phyloP scores from a whole-genome alignment of 2,329 filamentous ascomycete genomes.

The Nemania diffusa region DNA sequence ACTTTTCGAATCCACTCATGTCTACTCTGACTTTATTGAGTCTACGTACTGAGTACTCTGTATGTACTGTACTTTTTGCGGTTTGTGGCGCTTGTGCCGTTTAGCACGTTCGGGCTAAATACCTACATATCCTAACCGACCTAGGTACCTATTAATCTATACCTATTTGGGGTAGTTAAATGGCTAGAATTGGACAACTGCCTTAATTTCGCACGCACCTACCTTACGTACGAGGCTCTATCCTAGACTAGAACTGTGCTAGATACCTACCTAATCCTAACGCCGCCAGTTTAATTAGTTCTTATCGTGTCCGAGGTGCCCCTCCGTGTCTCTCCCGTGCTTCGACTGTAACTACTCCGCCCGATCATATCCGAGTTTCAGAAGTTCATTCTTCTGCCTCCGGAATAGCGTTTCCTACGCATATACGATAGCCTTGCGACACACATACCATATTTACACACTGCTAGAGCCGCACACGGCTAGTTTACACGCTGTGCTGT shows the following conservation, averaged over 20 bases:
- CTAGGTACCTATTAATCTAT: constrained; percentile 20
- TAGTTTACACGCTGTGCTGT: constrained; percentile 3
- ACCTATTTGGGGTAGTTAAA: constrained; percentile 24
- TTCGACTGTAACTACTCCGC: constrained; percentile 6
- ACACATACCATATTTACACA: not conserved
- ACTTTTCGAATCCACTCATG: constrained; percentile 6
- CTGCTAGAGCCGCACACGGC: constrained; percentile 2
- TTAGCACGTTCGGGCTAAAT: not conserved
- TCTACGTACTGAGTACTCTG: too few relatives aligned
- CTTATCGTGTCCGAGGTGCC: not conserved
- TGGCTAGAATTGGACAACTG: constrained; percentile 17
- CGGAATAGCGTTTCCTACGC: not conserved
- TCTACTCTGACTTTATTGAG: too few relatives aligned
- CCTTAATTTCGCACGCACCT: constrained; percentile 6
- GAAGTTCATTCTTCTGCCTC: constrained; percentile 13
- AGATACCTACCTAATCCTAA: not conserved
- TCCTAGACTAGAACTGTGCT: not conserved
- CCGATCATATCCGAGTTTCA: constrained; percentile 13
- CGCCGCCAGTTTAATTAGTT: constrained; percentile 9
- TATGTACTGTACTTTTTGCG: too few relatives aligned
- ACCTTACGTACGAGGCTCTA: not conserved
- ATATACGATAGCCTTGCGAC: constrained; percentile 12
- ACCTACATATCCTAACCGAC: not conserved
- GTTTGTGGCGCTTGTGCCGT: constrained; percentile 12
- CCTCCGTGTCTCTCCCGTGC: not conserved